Conservation (phyloP, 164 flowering plant species). For the Magnolia changhungtana region DNA sequence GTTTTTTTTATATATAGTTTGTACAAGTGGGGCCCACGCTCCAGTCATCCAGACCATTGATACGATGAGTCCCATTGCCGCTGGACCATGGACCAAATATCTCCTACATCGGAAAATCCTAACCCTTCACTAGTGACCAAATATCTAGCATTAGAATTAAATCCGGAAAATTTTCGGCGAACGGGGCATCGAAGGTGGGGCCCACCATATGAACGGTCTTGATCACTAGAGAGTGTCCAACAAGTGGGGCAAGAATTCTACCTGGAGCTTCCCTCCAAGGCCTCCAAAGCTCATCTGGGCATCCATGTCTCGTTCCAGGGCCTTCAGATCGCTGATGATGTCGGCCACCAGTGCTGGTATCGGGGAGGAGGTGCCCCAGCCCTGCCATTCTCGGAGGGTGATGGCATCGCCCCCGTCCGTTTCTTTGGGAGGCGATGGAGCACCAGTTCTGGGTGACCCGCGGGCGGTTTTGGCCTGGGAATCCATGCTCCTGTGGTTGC, state of each 20-base stretch:
- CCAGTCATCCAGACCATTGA: too few relatives aligned
- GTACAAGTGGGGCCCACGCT: too few relatives aligned
- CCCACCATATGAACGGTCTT: background rate
- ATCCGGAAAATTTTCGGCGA: background rate
- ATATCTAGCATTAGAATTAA: background rate
- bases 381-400: constrained; percentile 67
- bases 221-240: background rate
- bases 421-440: background rate
- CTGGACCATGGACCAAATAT: too few relatives aligned
- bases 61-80: too few relatives aligned
- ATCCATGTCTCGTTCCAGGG: constrained; percentile 50
- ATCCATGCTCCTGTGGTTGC: constrained; percentile 1
- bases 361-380: constrained; percentile 74
- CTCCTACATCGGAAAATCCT: too few relatives aligned
- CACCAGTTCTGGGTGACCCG: background rate
- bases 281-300: constrained; percentile 78
- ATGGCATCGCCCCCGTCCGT: constrained; percentile 10
- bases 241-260: constrained; percentile 8
- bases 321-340: constrained; percentile 58
- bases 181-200: background rate
- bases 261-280: constrained; percentile 72
- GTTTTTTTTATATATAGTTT: too few relatives aligned
- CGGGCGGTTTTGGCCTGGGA: background rate
- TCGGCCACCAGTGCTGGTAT: constrained; percentile 58
- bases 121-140: background rate